Conservation (phyloP, 352 stramenopile species). For the Pythium plurisporium region DNA sequence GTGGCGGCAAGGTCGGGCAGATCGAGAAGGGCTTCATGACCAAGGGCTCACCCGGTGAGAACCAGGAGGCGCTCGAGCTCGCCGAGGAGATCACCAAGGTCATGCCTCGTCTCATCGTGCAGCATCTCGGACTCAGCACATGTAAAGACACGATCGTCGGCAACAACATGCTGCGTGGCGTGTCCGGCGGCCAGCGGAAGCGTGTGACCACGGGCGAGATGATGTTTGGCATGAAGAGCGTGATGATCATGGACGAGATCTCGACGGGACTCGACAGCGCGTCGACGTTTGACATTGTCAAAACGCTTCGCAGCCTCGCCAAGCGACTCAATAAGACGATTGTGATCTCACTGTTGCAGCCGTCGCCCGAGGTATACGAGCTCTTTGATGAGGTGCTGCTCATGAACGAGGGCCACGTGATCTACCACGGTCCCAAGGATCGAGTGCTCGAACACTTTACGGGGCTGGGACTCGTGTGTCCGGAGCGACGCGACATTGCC, state of each 20-base stretch:
- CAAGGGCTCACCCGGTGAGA: constrained; percentile 26
- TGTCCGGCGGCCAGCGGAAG: constrained; percentile 61
- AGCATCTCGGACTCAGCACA: constrained; percentile 27
- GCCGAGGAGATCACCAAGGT: background rate
- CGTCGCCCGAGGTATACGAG: constrained; percentile 45
- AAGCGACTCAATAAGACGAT: constrained; percentile 41
- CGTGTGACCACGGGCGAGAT: constrained; percentile 80
- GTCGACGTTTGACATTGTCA: constrained; percentile 88
- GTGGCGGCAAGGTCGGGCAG: constrained; percentile 17
- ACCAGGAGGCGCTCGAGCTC: constrained; percentile 16
- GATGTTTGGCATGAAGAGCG: constrained; percentile 47
- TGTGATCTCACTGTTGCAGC: constrained; percentile 54
- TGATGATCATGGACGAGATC: constrained; percentile 79
- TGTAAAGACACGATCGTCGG: constrained; percentile 57
- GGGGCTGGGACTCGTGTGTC: constrained; percentile 36
- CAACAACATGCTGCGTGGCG: constrained; percentile 39
- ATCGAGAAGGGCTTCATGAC: constrained; percentile 30
- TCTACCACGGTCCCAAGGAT: constrained; percentile 51
- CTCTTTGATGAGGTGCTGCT: constrained; percentile 59
- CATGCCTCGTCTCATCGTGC: constrained; percentile 8
- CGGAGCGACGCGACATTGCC: constrained; percentile 36
- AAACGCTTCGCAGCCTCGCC: constrained; percentile 38
- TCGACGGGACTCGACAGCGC: constrained; percentile 78
- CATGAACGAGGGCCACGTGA: constrained; percentile 51
- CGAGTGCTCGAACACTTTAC: constrained; percentile 36